A percentile compares a stretch with the other conserved stretches of the same genome.
phyloP scores from a whole-genome alignment of 2,329 filamentous ascomycete genomes.

The Hymenoscyphus occultus region DNA sequence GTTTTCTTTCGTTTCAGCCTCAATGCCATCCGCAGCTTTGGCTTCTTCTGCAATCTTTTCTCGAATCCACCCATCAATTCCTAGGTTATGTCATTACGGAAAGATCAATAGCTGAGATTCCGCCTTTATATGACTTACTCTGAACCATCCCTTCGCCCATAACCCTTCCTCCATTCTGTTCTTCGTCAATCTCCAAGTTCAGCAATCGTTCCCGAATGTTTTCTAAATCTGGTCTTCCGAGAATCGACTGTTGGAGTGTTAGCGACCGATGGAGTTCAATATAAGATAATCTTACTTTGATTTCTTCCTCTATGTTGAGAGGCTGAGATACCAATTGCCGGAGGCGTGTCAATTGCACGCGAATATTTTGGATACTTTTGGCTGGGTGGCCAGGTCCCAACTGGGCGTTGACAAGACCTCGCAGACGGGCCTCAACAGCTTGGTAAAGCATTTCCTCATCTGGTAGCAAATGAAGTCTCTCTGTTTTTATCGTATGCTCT shows the following conservation, averaged over 20 bases:
- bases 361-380: background rate
- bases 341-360: background rate
- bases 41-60: background rate
- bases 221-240: background rate
- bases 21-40: too few species aligned
- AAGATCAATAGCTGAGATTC: background rate
- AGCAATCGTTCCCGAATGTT: background rate
- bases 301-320: slow-evolving; percentile 9
- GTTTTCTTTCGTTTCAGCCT: too few species aligned
- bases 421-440: background rate
- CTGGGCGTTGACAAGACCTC: background rate
- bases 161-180: background rate
- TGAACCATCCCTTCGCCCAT: background rate
- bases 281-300: slow-evolving; percentile 5
- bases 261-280: background rate
- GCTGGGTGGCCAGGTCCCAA: background rate
- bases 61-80: background rate
- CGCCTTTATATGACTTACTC: background rate
- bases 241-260: background rate
- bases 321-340: slow-evolving; percentile 15
- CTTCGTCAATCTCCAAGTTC: too few species aligned
- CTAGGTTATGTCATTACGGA: background rate
- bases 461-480: background rate
- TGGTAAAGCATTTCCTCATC: slow-evolving; percentile 8
- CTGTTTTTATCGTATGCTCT: background rate